Percentiles rank a stretch among this genome's conserved stretches.
phyloP scores from a whole-genome alignment of 768 basidiomycete species.

The Leccinum boreale region DNA sequence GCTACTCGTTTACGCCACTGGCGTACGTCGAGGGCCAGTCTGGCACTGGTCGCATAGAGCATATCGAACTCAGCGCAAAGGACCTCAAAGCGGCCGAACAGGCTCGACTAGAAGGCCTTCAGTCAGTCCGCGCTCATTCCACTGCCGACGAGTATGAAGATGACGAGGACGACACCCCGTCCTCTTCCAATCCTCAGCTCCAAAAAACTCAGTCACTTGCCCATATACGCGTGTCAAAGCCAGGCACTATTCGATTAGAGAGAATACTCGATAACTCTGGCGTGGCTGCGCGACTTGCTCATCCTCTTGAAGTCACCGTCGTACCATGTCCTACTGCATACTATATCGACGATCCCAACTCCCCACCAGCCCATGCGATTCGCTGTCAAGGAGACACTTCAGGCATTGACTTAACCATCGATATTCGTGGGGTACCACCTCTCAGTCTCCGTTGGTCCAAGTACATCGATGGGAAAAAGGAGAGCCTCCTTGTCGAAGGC shows the following conservation, averaged over 20 bases:
- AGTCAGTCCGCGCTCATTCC: constrained; percentile 39
- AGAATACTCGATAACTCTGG: constrained; percentile 67
- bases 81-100: constrained; percentile 70
- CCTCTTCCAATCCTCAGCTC: constrained; percentile 44
- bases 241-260: constrained; percentile 74
- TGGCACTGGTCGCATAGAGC: constrained; percentile 46
- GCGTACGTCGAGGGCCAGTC: constrained; percentile 41
- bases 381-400: constrained; percentile 70
- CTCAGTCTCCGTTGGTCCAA: constrained; percentile 76
- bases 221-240: constrained; percentile 68
- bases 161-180: constrained; percentile 35
- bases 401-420: constrained; percentile 54
- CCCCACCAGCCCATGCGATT: constrained; percentile 38
- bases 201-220: constrained; percentile 73
- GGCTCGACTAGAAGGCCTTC: constrained; percentile 49
- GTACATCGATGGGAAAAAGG: constrained; percentile 60
- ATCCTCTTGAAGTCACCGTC: constrained; percentile 60
- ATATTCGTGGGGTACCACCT: constrained; percentile 71
- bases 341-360: constrained; percentile 46
- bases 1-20: constrained; percentile 72
- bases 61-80: constrained; percentile 53
- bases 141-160: constrained; percentile 72
- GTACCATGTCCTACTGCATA: constrained; percentile 81
- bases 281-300: constrained; percentile 69
- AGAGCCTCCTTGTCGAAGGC: constrained; percentile 79